These are phyloP conservation scores for Chenopodium formosanum DNA, from an alignment of 148 eudicot genomes.

Conservation along the genomic window DNA sequence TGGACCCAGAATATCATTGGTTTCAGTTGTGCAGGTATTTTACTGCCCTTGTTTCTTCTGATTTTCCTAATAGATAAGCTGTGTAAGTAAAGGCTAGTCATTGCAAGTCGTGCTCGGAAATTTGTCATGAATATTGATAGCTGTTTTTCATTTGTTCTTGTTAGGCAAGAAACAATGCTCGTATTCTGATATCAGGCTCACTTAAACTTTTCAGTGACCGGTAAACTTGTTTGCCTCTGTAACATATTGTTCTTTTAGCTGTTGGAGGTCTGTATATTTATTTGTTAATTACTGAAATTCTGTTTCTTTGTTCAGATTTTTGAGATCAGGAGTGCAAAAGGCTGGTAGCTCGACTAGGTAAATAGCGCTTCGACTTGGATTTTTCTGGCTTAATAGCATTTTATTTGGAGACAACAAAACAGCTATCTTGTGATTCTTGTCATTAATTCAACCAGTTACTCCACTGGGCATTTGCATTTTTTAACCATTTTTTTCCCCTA, in stretches of 20 bases:
- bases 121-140: not conserved
- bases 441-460: not conserved
- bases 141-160: not conserved
- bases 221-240: slow-evolving; percentile 31
- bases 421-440: not conserved
- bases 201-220: slow-evolving; percentile 72
- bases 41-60: slow-evolving; percentile 2
- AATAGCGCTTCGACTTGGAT: not conserved
- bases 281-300: not conserved
- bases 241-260: not conserved
- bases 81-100: not conserved
- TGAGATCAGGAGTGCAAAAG: slow-evolving; percentile 71
- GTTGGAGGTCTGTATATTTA: not conserved
- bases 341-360: slow-evolving; percentile 71
- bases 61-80: not conserved
- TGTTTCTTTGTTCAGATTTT: slow-evolving; percentile 50
- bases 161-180: slow-evolving; percentile 92
- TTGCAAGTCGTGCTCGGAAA: not conserved
- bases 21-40: slow-evolving; percentile 67
- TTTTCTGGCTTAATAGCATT: not conserved
- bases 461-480: not conserved
- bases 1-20: slow-evolving; percentile 65
- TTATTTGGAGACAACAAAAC: slow-evolving; percentile 5
- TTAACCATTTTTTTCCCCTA: not conserved
- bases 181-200: slow-evolving; percentile 74